phyloP scores from a whole-genome alignment of 2,329 filamentous ascomycete species.

The Nemania sp. region DNA sequence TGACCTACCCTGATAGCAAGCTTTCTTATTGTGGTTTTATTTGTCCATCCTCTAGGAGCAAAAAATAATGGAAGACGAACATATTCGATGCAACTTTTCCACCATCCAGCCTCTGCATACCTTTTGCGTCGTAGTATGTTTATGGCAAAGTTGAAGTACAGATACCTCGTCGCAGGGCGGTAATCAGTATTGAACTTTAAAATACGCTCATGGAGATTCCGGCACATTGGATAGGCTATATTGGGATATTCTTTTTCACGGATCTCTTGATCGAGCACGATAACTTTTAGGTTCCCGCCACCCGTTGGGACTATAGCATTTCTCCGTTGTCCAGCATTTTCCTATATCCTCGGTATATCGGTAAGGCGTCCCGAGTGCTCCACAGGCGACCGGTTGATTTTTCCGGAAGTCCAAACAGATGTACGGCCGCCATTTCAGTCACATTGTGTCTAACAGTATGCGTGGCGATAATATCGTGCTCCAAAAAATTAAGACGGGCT shows the following conservation, averaged over 20 bases:
- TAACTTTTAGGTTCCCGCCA: neutral
- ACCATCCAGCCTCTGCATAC: constrained; percentile 7
- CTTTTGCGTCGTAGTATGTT: constrained; percentile 6
- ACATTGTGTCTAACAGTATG: too few relatives aligned
- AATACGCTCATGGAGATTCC: neutral
- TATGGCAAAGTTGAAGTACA: constrained; percentile 14
- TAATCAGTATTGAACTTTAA: neutral
- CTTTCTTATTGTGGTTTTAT: too few relatives aligned
- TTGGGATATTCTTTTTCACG: neutral
- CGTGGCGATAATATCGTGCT: too few relatives aligned
- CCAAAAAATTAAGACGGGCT: too few relatives aligned
- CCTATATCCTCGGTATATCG: too few relatives aligned
- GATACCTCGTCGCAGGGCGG: constrained; percentile 4
- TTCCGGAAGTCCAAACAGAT: too few relatives aligned
- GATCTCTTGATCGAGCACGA: neutral
- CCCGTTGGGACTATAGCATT: neutral
- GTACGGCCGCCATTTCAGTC: too few relatives aligned
- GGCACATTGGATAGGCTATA: neutral
- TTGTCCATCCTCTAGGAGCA: too few relatives aligned
- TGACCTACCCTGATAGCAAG: too few relatives aligned
- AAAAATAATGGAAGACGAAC: too few relatives aligned
- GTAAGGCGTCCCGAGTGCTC: too few relatives aligned
- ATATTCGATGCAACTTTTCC: neutral
- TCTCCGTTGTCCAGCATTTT: constrained; percentile 8
- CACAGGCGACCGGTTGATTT: too few relatives aligned